phyloP scores from a whole-genome alignment of 345 rosid genomes.

The Carallia brachiata region DNA sequence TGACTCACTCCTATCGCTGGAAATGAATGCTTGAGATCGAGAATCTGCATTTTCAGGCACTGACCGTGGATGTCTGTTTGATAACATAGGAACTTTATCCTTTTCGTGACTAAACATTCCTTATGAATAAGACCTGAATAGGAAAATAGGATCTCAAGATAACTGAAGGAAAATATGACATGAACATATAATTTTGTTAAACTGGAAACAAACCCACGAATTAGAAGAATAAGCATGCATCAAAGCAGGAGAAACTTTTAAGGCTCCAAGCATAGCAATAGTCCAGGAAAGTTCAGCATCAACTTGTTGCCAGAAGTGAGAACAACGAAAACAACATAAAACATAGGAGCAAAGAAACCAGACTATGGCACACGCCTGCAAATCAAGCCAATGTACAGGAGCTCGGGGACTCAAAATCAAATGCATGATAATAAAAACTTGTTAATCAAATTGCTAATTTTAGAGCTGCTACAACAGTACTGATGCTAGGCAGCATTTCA shows the following conservation, averaged over 20 bases:
- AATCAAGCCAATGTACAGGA: not conserved
- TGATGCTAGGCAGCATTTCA: too few relatives aligned
- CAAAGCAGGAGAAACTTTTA: not conserved
- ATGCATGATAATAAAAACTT: not conserved
- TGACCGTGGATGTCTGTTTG: constrained; percentile 29
- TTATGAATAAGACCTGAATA: constrained; percentile 23
- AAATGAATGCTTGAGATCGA: constrained; percentile 31
- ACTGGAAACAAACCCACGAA: not conserved
- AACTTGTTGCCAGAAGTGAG: not conserved
- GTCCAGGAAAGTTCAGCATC: not conserved
- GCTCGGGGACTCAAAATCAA: not conserved
- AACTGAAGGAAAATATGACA: not conserved
- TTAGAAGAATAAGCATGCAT: not conserved
- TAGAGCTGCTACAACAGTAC: too few relatives aligned
- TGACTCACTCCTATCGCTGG: constrained; percentile 62
- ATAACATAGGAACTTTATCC: constrained; percentile 68
- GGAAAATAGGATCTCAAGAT: not conserved
- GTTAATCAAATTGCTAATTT: too few relatives aligned
- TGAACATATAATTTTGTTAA: not conserved
- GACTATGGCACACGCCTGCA: not conserved
- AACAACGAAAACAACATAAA: not conserved
- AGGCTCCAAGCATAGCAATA: not conserved
- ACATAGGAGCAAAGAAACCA: not conserved
- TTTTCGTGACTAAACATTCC: constrained; percentile 52
- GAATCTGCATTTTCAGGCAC: constrained; percentile 34